These are phyloP conservation scores for Canariomyces notabilis DNA, from an alignment of 2,329 filamentous ascomycete species.

Conservation along the genomic window DNA sequence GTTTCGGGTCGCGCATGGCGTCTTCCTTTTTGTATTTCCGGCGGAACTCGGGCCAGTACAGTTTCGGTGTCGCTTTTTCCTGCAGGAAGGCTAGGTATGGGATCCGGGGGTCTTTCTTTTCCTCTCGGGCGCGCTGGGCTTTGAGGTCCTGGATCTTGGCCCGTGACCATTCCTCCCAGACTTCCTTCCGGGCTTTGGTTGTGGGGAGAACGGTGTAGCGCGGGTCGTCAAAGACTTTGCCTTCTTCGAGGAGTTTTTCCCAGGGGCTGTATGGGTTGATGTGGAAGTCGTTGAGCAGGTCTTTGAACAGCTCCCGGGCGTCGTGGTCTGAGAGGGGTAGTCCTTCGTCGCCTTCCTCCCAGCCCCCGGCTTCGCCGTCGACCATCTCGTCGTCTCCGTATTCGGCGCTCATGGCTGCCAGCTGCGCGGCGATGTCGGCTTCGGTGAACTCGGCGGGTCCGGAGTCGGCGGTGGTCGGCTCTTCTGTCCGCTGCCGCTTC, in stretches of 20 bases:
- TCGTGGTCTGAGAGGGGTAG: conserved; percentile 69
- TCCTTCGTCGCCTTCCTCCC: conserved; percentile 68
- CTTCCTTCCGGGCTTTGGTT: conserved; percentile 75
- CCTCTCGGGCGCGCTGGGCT: conserved; percentile 66
- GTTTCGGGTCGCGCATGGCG: conserved; percentile 68
- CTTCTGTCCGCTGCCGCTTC: conserved; percentile 46
- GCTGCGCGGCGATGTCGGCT: conserved; percentile 88
- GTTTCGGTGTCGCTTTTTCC: conserved; percentile 76
- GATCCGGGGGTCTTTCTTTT: conserved; percentile 77
- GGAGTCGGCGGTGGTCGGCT: conserved; percentile 36
- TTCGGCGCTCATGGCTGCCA: conserved; percentile 84
- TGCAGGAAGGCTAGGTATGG: conserved; percentile 79
- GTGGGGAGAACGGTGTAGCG: conserved; percentile 80
- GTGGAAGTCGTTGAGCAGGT: conserved; percentile 74
- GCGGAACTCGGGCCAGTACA: conserved; percentile 97
- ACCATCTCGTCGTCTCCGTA: conserved; percentile 73
- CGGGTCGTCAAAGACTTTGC: conserved; percentile 74
- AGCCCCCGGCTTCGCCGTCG: conserved; percentile 49
- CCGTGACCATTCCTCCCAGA: conserved; percentile 77
- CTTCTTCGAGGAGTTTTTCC: conserved; percentile 83
- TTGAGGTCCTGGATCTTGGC: conserved; percentile 69
- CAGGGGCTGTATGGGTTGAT: conserved; percentile 87
- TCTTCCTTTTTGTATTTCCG: conserved; percentile 80
- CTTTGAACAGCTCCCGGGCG: conserved; percentile 71
- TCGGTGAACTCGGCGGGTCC: conserved; percentile 77